phyloP scores from a whole-genome alignment of 768 basidiomycete species.

The Cystobasidium ongulense region DNA sequence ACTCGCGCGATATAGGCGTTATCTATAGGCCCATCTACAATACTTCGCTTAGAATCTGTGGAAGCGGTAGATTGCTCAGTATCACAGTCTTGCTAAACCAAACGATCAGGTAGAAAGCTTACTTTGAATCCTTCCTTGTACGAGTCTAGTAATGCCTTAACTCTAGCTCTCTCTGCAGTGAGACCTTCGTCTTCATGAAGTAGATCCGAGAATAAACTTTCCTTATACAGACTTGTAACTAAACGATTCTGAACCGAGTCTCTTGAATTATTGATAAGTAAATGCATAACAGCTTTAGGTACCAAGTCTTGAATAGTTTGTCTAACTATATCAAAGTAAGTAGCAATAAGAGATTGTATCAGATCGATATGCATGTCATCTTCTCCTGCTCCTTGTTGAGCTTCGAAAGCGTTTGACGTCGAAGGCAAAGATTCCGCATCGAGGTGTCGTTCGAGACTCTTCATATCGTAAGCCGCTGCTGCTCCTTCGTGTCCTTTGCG shows the following conservation, averaged over 20 bases:
- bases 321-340: constrained; percentile 91
- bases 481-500: constrained; percentile 57
- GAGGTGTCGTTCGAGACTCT: constrained; percentile 91
- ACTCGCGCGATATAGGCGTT: too few relatives aligned
- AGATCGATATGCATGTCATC: constrained; percentile 96
- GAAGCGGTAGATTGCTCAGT: neutral
- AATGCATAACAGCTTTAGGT: constrained; percentile 56
- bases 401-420: neutral
- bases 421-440: constrained; percentile 60
- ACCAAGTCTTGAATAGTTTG: constrained; percentile 95
- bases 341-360: constrained; percentile 86
- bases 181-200: constrained; percentile 91
- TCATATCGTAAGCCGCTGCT: constrained; percentile 93
- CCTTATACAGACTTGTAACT: constrained; percentile 90
- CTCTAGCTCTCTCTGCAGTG: constrained; percentile 82
- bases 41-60: constrained; percentile 23
- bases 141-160: constrained; percentile 88
- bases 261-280: constrained; percentile 91
- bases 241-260: constrained; percentile 93
- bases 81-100: too few relatives aligned
- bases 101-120: neutral
- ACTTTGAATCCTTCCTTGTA: constrained; percentile 59
- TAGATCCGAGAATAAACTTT: constrained; percentile 79
- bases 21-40: neutral
- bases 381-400: constrained; percentile 54